Evolutionary conservation across 2,329 filamentous ascomycete species (phyloP), one percentile per base, ranked within the genome.

Genomic region (Cordyceps militaris): DNA sequence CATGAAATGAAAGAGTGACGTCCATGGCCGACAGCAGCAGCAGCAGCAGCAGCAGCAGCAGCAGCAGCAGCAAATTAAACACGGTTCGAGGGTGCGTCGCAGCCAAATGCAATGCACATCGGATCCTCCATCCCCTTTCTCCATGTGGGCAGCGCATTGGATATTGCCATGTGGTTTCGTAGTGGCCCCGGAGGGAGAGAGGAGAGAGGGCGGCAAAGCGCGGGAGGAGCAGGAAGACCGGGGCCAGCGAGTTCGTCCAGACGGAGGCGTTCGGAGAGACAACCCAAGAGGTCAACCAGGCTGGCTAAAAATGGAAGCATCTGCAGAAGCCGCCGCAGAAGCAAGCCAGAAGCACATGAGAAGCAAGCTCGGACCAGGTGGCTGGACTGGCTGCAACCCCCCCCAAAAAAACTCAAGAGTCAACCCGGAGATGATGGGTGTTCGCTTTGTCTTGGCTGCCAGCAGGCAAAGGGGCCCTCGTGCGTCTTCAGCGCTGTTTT

Each of bases 351-450:
- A 57, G 54, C 44, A 34, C 13, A 32, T 23, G 21, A 36, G 54
- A 50, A 57, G 54, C 11, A 42, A 57, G 54, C 46, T 50, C 28
- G 34, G 54, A 32, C 54, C 54, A 49, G 19, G 50, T 28, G 28
- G 38, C 26, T 42, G 38, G 38, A 42, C 14, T 7, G 19, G 3
- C n/a, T 53, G 47, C 36, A 43, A 42, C 24, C 47, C 28, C 13
- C 19, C 19, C 28, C n/a, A 53, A 28, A n/a, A 24, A 24, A 43
- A 52, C n/a, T n/a, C n/a, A 28, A 52, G 48, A 13, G 14, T 51
- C 48, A 34, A 32, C 32, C 21, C 23, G 32, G n/a, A n/a, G n/a
- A n/a, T n/a, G n/a, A n/a, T n/a, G n/a, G n/a, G n/a, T n/a, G n/a
- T n/a, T n/a, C n/a, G n/a, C n/a, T n/a, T n/a, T n/a, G n/a, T n/a